Evolutionary conservation across 306 rosid species (phyloP), one percentile per base, ranked within the genome.

Genomic region (Corylus avellana): DNA sequence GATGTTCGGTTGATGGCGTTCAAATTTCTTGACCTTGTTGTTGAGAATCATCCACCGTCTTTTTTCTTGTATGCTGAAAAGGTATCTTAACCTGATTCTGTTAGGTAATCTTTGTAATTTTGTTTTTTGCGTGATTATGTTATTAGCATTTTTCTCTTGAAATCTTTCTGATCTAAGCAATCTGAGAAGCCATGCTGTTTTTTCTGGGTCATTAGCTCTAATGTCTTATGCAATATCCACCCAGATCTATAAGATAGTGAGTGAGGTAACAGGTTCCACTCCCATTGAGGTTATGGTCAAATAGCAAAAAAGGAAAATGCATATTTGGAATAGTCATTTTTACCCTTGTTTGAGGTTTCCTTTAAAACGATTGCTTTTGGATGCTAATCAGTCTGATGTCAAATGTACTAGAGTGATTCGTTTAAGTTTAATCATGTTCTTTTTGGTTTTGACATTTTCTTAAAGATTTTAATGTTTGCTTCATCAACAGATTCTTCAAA

Each of bases 1-100:
- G 94, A 91, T 53, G 87, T 91, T 78, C 92, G 96, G 84, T 77
- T 90, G 84, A 95, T 88, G 91, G 92, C 98, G 76, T 91, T 92
- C 82, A 88, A 86, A 85, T 87, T 91, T 84, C 81, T 92, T 79
- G 94, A 90, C 78, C 98, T 91, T 48, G 89, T 90, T 74, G 86
- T 92, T 57, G 83, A 90, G 83, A 87, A 81, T 79, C 70, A 90
- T 82, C 93, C 98, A 59, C 84, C 91, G 80, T 86, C 92, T 69
- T 89, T 92, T 76, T 84, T 89, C 74, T 78, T 86, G 64, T 67
- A 90, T 46, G 93, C 97, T 54, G 97, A 91, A 75, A 95, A 92
- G 98, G 98, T 92, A 86, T 80, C 56, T 51, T 54, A 37, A 48
- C 67, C 39, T 73, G 72, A 48, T 75, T 70, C 64, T 72, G 64